Percentiles rank a stretch among this genome's conserved stretches.
These are phyloP conservation scores for Metschnikowia cerradonensis DNA, from an alignment of 805 yeast genomes.

Conservation along the genomic window DNA sequence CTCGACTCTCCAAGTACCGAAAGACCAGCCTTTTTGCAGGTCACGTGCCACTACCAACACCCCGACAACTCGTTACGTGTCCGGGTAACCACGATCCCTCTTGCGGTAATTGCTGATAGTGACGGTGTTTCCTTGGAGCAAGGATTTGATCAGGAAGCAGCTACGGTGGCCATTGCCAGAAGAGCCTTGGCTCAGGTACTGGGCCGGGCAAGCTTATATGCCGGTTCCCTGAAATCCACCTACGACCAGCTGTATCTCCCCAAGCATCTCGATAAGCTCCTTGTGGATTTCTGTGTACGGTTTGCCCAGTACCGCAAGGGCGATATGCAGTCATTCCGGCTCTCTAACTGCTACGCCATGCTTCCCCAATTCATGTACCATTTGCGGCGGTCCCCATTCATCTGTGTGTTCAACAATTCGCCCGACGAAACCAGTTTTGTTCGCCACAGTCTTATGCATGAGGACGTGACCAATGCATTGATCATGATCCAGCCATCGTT, in stretches of 20 bases:
- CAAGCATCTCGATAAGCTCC: slow-evolving; percentile 46
- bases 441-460: slow-evolving; percentile 58
- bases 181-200: slow-evolving; percentile 35
- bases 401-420: slow-evolving; percentile 63
- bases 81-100: slow-evolving; percentile 56
- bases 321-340: slow-evolving; percentile 44
- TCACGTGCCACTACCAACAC: slow-evolving; percentile 59
- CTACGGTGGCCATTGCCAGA: slow-evolving; percentile 58
- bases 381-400: slow-evolving; percentile 60
- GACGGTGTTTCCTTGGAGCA: slow-evolving; percentile 40
- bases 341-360: slow-evolving; percentile 47
- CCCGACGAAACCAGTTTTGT: slow-evolving; percentile 70
- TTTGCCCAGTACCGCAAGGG: slow-evolving; percentile 49
- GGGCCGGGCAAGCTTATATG: slow-evolving; percentile 4
- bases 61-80: slow-evolving; percentile 53
- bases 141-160: slow-evolving; percentile 67
- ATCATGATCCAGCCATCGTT: slow-evolving; percentile 70
- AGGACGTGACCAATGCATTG: slow-evolving; percentile 56
- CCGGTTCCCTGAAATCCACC: slow-evolving; percentile 13
- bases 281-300: slow-evolving; percentile 44
- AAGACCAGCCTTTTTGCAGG: slow-evolving; percentile 43
- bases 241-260: slow-evolving; percentile 31
- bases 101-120: slow-evolving; percentile 39
- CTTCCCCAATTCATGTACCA: slow-evolving; percentile 68
- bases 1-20: slow-evolving; percentile 27